A percentile compares a stretch with the other conserved stretches of the same genome.
phyloP scores from a whole-genome alignment of 805 yeast genomes.

The Monosporozyma servazzii region DNA sequence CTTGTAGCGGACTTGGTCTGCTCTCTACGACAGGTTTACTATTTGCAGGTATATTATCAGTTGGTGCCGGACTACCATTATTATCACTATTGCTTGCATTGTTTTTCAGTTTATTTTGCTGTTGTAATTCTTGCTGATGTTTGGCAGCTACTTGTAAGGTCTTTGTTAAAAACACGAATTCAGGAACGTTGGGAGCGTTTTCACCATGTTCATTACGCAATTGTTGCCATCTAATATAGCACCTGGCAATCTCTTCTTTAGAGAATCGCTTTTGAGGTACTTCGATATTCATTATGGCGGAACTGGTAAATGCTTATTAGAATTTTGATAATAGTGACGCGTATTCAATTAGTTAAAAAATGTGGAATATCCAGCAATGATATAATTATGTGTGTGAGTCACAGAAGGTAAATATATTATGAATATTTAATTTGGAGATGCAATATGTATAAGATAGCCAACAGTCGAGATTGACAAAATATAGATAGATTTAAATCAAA shows the following conservation, averaged over 20 bases:
- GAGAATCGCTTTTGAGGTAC: slow-evolving; percentile 27
- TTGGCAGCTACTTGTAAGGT: slow-evolving; percentile 29
- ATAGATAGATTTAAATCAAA: not conserved
- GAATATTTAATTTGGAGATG: not conserved
- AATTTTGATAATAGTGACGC: not conserved
- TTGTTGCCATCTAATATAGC: slow-evolving; percentile 32
- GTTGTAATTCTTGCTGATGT: slow-evolving; percentile 26
- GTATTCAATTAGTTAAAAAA: not conserved
- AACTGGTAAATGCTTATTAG: not conserved
- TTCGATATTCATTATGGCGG: slow-evolving; percentile 16
- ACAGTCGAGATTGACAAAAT: not conserved
- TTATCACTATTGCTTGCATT: not conserved
- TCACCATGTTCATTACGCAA: slow-evolving; percentile 30
- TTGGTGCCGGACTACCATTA: not conserved
- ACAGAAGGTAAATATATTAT: not conserved
- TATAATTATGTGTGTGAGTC: not conserved
- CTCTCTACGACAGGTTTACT: not conserved
- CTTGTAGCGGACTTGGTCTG: not conserved
- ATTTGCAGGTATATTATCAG: not conserved
- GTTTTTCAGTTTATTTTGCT: slow-evolving; percentile 6
- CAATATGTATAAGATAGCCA: not conserved
- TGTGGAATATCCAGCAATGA: not conserved
- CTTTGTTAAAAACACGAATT: slow-evolving; percentile 29
- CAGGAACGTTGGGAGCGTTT: slow-evolving; percentile 28
- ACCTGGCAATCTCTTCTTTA: slow-evolving; percentile 31